phyloP scores from a whole-genome alignment of 2,329 filamentous ascomycete species.

The Mariannaea sp. region DNA sequence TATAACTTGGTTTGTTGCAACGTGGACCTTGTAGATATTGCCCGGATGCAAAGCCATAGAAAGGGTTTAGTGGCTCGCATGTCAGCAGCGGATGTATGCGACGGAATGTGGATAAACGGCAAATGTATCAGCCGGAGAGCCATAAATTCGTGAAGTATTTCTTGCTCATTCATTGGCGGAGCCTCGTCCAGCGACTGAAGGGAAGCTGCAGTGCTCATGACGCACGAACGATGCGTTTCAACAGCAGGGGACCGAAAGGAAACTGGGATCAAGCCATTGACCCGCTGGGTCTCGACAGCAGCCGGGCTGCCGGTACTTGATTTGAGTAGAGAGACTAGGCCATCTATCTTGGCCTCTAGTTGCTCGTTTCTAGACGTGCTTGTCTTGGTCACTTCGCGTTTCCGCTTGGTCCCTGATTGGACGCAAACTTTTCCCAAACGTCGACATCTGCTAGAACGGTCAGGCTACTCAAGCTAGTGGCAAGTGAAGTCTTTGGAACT shows the following conservation, averaged over 20 bases:
- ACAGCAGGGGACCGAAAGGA: not conserved
- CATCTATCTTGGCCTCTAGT: slow-evolving; percentile 5
- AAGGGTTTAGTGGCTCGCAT: not conserved
- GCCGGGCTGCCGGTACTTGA: not conserved
- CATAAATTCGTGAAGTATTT: not conserved
- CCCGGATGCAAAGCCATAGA: slow-evolving; percentile 4
- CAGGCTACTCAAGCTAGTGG: not conserved
- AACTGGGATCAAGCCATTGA: not conserved
- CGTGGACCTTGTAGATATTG: not conserved
- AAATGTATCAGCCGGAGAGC: not conserved
- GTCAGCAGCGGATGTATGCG: not conserved
- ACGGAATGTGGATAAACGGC: not conserved
- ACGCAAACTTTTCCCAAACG: slow-evolving; percentile 2
- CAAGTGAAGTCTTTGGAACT: too few species aligned
- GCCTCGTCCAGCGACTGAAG: not conserved
- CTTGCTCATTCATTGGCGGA: not conserved
- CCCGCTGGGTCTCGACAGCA: not conserved
- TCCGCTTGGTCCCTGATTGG: slow-evolving; percentile 1
- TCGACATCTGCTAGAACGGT: not conserved
- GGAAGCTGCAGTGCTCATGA: not conserved
- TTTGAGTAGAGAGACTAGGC: not conserved
- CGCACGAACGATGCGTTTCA: not conserved
- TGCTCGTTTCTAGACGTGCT: not conserved
- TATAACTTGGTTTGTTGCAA: not conserved
- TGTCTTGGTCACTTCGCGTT: not conserved